A percentile compares a stretch with the other conserved stretches of the same genome.
These are phyloP conservation scores for Aquilaria sinensis DNA, from an alignment of 345 rosid species.

Conservation along the genomic window DNA sequence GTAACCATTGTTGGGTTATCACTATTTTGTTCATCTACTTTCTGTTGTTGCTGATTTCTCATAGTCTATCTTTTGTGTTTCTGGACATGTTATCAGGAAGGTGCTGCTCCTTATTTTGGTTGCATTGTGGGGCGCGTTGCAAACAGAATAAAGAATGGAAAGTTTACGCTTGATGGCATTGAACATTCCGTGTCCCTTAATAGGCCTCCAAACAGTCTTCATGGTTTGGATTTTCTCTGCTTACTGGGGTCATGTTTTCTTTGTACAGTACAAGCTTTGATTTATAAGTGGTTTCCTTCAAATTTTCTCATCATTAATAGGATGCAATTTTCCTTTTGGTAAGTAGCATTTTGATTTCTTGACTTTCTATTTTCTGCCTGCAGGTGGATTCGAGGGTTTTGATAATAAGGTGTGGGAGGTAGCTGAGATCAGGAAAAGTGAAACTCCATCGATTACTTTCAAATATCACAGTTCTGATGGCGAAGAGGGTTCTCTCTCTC, in stretches of 20 bases:
- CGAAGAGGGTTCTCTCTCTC: constrained; percentile 58
- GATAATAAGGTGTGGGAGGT: constrained; percentile 86
- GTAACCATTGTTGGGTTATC: no score
- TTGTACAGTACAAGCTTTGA: no score
- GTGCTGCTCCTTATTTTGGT: constrained; percentile 80
- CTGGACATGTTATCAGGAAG: constrained; percentile 43
- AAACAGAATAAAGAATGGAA: constrained; percentile 80
- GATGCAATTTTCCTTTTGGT: no score
- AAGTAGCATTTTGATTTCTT: background rate
- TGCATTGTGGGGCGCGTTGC: constrained; percentile 96
- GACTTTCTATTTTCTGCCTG: constrained; percentile 6
- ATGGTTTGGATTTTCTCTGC: constrained; percentile 40
- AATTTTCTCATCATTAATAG: no score
- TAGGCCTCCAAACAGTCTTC: constrained; percentile 92
- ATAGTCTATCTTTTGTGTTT: background rate
- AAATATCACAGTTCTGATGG: constrained; percentile 69
- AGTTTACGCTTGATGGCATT: constrained; percentile 65
- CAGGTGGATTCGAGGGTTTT: constrained; percentile 85
- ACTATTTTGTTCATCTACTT: background rate
- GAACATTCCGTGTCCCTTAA: constrained; percentile 70
- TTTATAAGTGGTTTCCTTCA: no score
- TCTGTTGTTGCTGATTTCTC: constrained; percentile 1
- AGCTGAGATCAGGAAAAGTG: constrained; percentile 49
- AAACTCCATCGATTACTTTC: constrained; percentile 64
- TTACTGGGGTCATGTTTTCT: background rate